These are phyloP conservation scores for Aleurites moluccanus DNA, from an alignment of 441 rosid species.

Conservation along the genomic window DNA sequence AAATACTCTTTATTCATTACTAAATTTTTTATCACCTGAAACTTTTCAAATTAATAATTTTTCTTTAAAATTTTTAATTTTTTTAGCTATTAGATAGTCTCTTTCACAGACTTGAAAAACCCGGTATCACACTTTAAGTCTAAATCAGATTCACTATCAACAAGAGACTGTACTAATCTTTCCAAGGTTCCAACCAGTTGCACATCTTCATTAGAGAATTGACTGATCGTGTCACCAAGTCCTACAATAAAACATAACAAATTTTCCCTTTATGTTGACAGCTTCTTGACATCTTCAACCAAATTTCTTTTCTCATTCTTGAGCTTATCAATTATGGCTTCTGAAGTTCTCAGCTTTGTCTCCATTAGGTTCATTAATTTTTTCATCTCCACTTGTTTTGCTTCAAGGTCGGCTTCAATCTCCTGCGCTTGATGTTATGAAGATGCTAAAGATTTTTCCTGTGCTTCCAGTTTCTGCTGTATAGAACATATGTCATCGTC, in stretches of 20 bases:
- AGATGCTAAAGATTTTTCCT: conserved; percentile 36
- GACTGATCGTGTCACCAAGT: conserved; percentile 42
- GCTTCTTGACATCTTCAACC: conserved; percentile 42
- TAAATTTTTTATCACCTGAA: too few species aligned
- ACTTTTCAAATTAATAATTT: too few species aligned
- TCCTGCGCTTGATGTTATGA: conserved; percentile 41
- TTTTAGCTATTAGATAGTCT: too few species aligned
- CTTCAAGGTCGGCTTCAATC: conserved; percentile 47
- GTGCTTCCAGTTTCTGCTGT: conserved; percentile 52
- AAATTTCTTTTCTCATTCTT: conserved; percentile 46
- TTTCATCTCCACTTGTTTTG: conserved; percentile 49
- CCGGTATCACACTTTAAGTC: conserved; percentile 24
- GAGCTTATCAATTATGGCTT: conserved; percentile 47
- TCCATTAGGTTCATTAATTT: conserved; percentile 37
- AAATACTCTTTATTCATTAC: too few species aligned
- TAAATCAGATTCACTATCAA: conserved; percentile 7
- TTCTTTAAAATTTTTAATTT: too few species aligned
- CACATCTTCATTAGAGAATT: conserved; percentile 58
- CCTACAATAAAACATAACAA: conserved; percentile 42
- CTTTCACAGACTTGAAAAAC: conserved; percentile 37
- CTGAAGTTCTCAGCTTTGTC: conserved; percentile 45
- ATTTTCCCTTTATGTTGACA: conserved; percentile 48
- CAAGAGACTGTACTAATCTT: conserved; percentile 37
- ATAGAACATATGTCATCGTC: conserved; percentile 50
- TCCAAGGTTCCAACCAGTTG: conserved; percentile 52